Base-by-base conservation (phyloP, 2,329 filamentous ascomycete species). In the Delphinella strobiligena region DNA sequence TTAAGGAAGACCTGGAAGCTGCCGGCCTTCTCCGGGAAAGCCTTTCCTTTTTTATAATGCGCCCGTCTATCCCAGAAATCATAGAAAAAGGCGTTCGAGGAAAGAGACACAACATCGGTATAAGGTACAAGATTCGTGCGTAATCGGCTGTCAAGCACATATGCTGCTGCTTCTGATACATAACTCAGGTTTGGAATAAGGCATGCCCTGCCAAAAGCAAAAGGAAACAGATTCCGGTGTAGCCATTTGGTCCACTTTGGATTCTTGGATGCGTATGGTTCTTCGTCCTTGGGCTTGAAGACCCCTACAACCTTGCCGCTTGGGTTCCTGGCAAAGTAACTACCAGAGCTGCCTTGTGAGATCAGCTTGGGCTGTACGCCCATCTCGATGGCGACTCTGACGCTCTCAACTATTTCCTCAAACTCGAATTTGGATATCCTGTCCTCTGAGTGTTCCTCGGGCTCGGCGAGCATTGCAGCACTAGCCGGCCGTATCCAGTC, bases 221-320 rank as follows among this genome's bases (percentile, higher is more conserved):
- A 98, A 7, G 91, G 91, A 51, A 98, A 96, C 48, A 98, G 59
- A 59, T 98, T 98, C 47, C 91, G 74, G 61, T 98, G 91, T 66
- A 98, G 88, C 91, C 91, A 98, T 63, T 98, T 98, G 51, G 93
- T 96, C 89, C 89, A 96, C 60, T 98, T 98, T 4, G 91, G 91
- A 56, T 98, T 98, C 50, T 86, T 82, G 22, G 85, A 91, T 1
- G 91, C 91, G 56, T 95, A 98, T 1, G 91, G 91, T 61, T 98
- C 93, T 64, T 98, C 91, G 52, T 98, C 91, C 63, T 98, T 98
- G 31, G 91, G 91, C 61, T 98, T 98, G 66, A 98, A 98, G 4
- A 98, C 91, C 27, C 88, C 91, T 3, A 98, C 86, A 12, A 95
- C 85, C 65, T 93, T 95, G 37, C 91, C 91, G 41, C 89, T 81